phyloP scores from a whole-genome alignment of 345 rosid genomes.

The Pugionium cornutum region DNA sequence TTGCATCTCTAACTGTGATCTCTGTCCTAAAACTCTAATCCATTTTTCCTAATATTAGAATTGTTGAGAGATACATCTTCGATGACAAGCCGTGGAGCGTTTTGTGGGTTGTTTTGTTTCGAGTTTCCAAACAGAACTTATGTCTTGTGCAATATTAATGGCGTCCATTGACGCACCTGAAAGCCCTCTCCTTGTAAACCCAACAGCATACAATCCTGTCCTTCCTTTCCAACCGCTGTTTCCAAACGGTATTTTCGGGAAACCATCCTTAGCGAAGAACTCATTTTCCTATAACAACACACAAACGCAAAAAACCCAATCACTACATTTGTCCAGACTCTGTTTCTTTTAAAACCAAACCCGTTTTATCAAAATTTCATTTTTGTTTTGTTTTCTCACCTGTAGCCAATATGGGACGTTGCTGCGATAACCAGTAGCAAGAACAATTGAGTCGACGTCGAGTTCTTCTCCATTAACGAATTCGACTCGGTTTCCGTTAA shows the following conservation, averaged over 20 bases:
- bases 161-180: conserved; percentile 87
- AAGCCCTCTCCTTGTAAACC: conserved; percentile 89
- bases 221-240: conserved; percentile 80
- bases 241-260: conserved; percentile 64
- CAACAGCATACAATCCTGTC: conserved; percentile 81
- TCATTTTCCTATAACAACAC: conserved; percentile 39
- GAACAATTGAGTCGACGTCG: conserved; percentile 59
- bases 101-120: conserved; percentile 70
- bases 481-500: conserved; percentile 56
- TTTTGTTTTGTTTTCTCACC: conserved; percentile 42
- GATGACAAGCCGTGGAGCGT: conserved; percentile 49
- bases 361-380: conserved; percentile 8
- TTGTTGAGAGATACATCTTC: conserved; percentile 80
- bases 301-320: conserved; percentile 24
- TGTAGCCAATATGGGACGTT: conserved; percentile 74
- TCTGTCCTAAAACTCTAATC: conserved; percentile 37
- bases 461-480: conserved; percentile 57
- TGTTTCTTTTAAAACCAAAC: not conserved
- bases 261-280: conserved; percentile 75
- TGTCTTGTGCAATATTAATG: conserved; percentile 66
- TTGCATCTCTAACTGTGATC: conserved; percentile 23
- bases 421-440: conserved; percentile 84
- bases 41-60: conserved; percentile 37
- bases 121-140: conserved; percentile 71
- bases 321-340: conserved; percentile 11